Evolutionary conservation across 1,284 basidiomycete genomes (phyloP), one percentile per base, ranked within the genome.

Genomic region (Cryptococcus sp.): DNA sequence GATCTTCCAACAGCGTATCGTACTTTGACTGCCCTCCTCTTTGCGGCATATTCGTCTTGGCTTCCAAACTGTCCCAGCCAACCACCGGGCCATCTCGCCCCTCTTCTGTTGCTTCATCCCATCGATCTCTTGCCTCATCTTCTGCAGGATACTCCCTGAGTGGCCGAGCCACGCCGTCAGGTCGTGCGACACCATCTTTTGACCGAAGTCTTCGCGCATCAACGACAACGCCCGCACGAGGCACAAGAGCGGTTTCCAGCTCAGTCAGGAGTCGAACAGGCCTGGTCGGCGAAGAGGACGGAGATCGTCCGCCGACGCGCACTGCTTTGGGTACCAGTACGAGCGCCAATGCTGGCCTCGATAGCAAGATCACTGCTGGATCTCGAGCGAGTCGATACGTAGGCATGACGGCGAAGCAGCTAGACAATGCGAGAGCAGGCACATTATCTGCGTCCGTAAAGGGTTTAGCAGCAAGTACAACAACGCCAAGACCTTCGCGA

Each of bases 1-100:
- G 29, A 23, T 34, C 48, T 40, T 22, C 87, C 22, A 25, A 15
- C 68, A 83, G 93, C 44, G 85, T 86, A 46, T 86, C 84, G 70
- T 98, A 99, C 77, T 99, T 99, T 72, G 74, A 81, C 0, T 97
- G 93, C 75, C 85, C 89, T 25, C 86, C 87, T 0, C 84, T 85
- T 53, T 94, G 91, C 66, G 95, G 95, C 39, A 89, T 99, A 46
- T 99, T 98, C 73, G 88, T 94, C 34, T 86, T 88, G 7, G 82
- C 85, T 0, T 81, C 84, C 48, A 96, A 96, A 73, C 84, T 98
- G 23, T 89, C 89, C 3, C 70, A 84, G 5, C 85, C 89, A 1
- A 90, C 89, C 1, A 25, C 78, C 70, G 82, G 81, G 1, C 71
- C 81, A 52, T 82, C 81, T 49, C 84, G 91, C 17, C 89, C 92